These are phyloP conservation scores for Albatrellus ellisii DNA, from an alignment of 768 basidiomycete genomes.

Conservation along the genomic window DNA sequence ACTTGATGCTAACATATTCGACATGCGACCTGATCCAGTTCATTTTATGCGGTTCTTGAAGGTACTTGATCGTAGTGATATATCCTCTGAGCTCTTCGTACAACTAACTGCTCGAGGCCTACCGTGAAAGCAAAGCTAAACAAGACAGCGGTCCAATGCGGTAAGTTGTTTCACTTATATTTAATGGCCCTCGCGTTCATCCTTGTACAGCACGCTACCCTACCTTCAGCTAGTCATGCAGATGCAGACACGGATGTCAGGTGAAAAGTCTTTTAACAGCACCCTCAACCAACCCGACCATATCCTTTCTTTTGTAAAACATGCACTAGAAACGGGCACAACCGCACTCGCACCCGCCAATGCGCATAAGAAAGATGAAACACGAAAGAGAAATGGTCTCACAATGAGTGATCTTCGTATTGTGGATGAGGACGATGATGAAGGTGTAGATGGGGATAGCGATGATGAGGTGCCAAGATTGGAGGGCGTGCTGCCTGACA, in stretches of 20 bases:
- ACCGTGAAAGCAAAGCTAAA: conserved; percentile 32
- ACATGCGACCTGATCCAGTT: conserved; percentile 63
- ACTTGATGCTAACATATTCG: conserved; percentile 44
- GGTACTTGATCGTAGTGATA: conserved; percentile 49
- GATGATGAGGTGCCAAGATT: conserved; percentile 41
- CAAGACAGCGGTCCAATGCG: conserved; percentile 35
- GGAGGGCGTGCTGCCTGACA: conserved; percentile 27
- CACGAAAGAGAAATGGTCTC: too few relatives aligned
- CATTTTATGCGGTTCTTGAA: conserved; percentile 58
- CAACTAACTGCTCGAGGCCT: conserved; percentile 56
- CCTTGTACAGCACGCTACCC: conserved; percentile 40
- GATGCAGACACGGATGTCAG: conserved; percentile 60
- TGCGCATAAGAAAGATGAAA: too few relatives aligned
- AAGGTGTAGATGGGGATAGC: conserved; percentile 21
- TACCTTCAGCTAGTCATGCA: conserved; percentile 72
- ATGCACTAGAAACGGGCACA: conserved; percentile 40
- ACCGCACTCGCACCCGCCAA: background rate
- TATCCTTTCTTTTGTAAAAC: conserved; percentile 71
- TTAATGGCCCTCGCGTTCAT: background rate
- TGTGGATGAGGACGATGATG: conserved; percentile 21
- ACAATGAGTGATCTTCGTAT: conserved; percentile 26
- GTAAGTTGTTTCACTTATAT: conserved; percentile 21
- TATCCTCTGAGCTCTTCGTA: conserved; percentile 65
- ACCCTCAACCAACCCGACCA: conserved; percentile 56
- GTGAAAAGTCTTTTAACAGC: conserved; percentile 36